Base-by-base conservation (phyloP, 371 early-diverging fungal species). In the Mucor mucedo region DNA sequence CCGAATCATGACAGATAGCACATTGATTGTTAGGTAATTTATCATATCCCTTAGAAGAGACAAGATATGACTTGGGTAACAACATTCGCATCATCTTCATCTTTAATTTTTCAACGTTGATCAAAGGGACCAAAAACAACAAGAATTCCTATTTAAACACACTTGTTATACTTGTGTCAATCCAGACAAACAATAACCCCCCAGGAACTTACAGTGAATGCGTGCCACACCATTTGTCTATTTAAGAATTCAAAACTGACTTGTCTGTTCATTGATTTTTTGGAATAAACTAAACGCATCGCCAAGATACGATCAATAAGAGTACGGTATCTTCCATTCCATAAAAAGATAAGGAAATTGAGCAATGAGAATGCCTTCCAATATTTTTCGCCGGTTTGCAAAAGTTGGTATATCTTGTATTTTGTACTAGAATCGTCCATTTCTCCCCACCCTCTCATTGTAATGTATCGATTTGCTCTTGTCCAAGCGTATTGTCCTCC, bases 231-330 rank as follows among this genome's bases (percentile, higher is more conserved):
- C 73, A 95, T 84, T 78, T 96, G 95, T 38, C 97, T 83, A 71
- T 96, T 96, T 71, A 96, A 80, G 66, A 93, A 95, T 69, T 95
- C 97, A 69, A 93, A 95, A 69, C 91, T 93, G 50, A 95, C 89
- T 65, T 87, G 86, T 49, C 94, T 87, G 52, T 87, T 79, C 62
- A 90, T 77, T 30, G 90, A 89, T 45, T 90, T 88, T 48, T 89
- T 86, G 11, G 86, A 84, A 70, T 92, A 92, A 6, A 95, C 94
- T 27, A 95, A 79, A 33, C 93, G 82, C 92, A 95, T 88, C 0
- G 86, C 83, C 44, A 96, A 79, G 10, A 91, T 27, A 0, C 95
- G 90, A 63, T 95, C 96, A 27, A 91, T 60, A 5, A 93, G 54
- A 3, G 90, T 83, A 41, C 91, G 88, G 70, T 92, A 95, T 59